A percentile compares a stretch with the other conserved stretches of the same genome.
phyloP scores from a whole-genome alignment of 805 yeast species.

The Torulaspora microellipsoides region DNA sequence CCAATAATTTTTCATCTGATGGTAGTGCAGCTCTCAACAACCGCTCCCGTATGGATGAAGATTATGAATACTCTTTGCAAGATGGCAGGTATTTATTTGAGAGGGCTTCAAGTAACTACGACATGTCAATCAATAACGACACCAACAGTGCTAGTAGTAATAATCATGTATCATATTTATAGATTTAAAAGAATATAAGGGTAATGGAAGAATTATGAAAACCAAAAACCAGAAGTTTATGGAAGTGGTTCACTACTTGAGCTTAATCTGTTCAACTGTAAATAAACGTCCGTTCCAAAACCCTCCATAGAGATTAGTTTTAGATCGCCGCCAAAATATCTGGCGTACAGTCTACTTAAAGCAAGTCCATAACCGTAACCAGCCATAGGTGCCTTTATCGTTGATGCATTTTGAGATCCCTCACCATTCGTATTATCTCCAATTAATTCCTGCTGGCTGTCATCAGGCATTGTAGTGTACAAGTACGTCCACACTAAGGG shows the following conservation, averaged over 20 bases:
- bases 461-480: slow-evolving; percentile 78
- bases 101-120: slow-evolving; percentile 27
- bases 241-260: slow-evolving; percentile 63
- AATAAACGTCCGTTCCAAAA: slow-evolving; percentile 87
- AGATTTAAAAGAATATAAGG: not conserved
- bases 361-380: slow-evolving; percentile 93
- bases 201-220: not conserved
- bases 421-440: slow-evolving; percentile 39
- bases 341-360: slow-evolving; percentile 76
- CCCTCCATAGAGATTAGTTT: slow-evolving; percentile 89
- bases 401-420: slow-evolving; percentile 25
- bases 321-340: slow-evolving; percentile 88
- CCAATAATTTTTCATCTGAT: slow-evolving; percentile 5
- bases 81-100: slow-evolving; percentile 34
- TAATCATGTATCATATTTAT: slow-evolving; percentile 3
- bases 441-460: slow-evolving; percentile 52
- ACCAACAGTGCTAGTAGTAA: not conserved
- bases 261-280: slow-evolving; percentile 77
- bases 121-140: slow-evolving; percentile 8
- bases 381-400: slow-evolving; percentile 84
- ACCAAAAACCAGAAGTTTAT: not conserved
- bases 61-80: slow-evolving; percentile 33
- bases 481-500: slow-evolving; percentile 88
- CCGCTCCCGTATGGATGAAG: slow-evolving; percentile 40
- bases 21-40: slow-evolving; percentile 2